phyloP scores from a whole-genome alignment of 345 rosid genomes.

The Carallia brachiata region DNA sequence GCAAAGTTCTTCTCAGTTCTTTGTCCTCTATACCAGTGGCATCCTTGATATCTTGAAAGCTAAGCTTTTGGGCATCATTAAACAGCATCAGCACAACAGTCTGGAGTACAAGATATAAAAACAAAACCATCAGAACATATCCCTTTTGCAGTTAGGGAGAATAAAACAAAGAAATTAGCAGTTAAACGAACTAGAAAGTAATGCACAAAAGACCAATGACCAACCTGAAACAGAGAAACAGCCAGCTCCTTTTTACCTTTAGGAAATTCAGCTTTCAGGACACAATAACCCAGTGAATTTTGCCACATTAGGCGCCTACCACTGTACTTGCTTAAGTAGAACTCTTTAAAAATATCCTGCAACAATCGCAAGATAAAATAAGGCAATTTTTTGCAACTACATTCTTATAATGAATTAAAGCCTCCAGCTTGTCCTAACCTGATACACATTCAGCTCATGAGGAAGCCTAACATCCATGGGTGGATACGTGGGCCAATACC shows the following conservation, averaged over 20 bases:
- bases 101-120: conserved; percentile 38
- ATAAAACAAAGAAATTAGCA: not conserved
- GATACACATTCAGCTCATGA: conserved; percentile 94
- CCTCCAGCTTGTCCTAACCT: conserved; percentile 48
- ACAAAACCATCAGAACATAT: conserved; percentile 16
- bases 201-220: conserved; percentile 21
- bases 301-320: conserved; percentile 99
- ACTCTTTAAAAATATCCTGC: conserved; percentile 97
- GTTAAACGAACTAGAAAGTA: not conserved
- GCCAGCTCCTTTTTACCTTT: conserved; percentile 96
- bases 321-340: conserved; percentile 92
- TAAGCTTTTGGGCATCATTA: conserved; percentile 87
- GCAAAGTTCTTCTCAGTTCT: conserved; percentile 88
- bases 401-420: not conserved
- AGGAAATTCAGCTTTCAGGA: conserved; percentile 82
- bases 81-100: conserved; percentile 96
- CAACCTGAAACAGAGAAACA: conserved; percentile 94
- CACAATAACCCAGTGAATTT: conserved; percentile 94
- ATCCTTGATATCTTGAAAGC: conserved; percentile 88
- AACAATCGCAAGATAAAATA: conserved; percentile 9
- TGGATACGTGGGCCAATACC: conserved; percentile 99
- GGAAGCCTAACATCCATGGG: conserved; percentile 99
- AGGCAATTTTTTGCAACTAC: conserved; percentile 1
- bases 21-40: conserved; percentile 93
- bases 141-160: not conserved